Evolutionary conservation across 2,329 filamentous ascomycete genomes (phyloP), one percentile per base, ranked within the genome.

Genomic region (Exophiala spinifera): DNA sequence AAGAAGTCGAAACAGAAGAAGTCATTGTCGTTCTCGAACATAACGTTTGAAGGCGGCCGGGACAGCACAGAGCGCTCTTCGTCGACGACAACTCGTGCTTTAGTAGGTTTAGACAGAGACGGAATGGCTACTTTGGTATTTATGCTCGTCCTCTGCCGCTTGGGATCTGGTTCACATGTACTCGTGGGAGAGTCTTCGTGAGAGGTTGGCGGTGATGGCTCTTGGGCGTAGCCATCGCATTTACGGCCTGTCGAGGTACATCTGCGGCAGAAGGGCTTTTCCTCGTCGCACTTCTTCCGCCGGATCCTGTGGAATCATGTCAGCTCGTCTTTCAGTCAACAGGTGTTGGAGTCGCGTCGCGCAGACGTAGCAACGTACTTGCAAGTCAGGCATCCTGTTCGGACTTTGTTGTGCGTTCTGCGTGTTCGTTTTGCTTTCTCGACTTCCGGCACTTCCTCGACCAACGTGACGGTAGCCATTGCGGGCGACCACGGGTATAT

Each of bases 251-350:
- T 69, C 23, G 64, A 65, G 4, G 63, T 64, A 55, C 67, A 70
- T 47, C 63, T 57, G 14, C 51, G 46, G 53, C 67, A 69, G 23
- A 45, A 55, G 2, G 67, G 67, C 15, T 64, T 66, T n/a, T 63
- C 61, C 51, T 69, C 67, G 44, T 65, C 67, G 46, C 67, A 70
- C 53, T 70, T 70, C 39, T 69, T 64, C 14, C 66, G 61, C 49
- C 67, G 44, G 25, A 62, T 63, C 46, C 57, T 60, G 36, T 28
- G 10, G 23, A 21, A 11, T 28, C 34, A 25, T 25, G 54, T 33
- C 3, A 42, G n/a, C 15, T 10, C n/a, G 13, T 4, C 4, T n/a
- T 15, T 19, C 15, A 44, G 28, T 23, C 19, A 25, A 31, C 7
- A 31, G 28, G 11, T 10, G 28, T 2, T 31, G 28, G 6, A 31